Evolutionary conservation across 164 flowering plant species (phyloP), one percentile per base, ranked within the genome.

Genomic region (Tetracentron sinense): DNA sequence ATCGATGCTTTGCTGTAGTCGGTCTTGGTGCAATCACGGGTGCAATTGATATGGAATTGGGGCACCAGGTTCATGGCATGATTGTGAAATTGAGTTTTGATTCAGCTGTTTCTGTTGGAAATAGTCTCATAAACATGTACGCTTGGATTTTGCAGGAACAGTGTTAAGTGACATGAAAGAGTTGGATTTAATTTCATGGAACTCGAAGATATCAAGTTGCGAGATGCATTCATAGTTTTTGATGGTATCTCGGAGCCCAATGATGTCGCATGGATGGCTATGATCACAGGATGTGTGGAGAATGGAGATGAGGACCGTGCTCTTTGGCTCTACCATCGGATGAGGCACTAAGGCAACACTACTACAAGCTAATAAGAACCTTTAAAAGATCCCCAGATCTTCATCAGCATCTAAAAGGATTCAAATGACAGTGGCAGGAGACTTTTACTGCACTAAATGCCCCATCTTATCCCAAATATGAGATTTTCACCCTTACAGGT

Each of bases 61-160:
- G 89, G 58, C 21, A 69, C 49, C 80, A 78, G 63, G 61, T 85
- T 42, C 89, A 85, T 61, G 58, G 79, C 22, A 6, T 73, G 65
- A 56, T 59, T 50, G 20, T 77, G 31, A 82, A 79, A 75, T 56
- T 61, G 22, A 81, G 86, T 17, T 68, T 76, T 26, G 64, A 62
- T 65, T 71, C 66, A 7, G 73, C 16, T 58, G 61, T 75, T 52
- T 46, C 69, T 46, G 73, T 82, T 53, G 69, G 69, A 54, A 82
- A 82, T 64, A 76, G 80, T 71, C 76, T 82, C 46, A 81, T 82
- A 46, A 79, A 81, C 47, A 81, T 82, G 86, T 82, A 82, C 64
- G 65, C 46, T 54, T 79, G 50, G 53, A 25, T 60, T 61, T 33
- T 64, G 76, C 82, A 31, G 20, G 49, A 28, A 42, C 46, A 53